Conservation (phyloP, 2,329 filamentous ascomycete genomes). For the Calycina herbarum region DNA sequence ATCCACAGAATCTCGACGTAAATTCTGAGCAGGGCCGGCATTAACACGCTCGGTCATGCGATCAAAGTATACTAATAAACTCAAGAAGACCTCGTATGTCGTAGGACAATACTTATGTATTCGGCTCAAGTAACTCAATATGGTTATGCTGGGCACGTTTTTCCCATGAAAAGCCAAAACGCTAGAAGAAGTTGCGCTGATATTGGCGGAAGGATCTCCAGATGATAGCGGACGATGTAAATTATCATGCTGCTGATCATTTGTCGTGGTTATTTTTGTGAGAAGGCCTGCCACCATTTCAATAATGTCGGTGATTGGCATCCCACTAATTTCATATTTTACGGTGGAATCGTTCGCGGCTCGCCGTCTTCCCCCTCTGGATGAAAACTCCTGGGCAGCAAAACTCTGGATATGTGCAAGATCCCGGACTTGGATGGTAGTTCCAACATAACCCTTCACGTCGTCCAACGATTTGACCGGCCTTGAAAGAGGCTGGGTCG, state of each 20-base stretch:
- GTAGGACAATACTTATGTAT: conserved; percentile 99
- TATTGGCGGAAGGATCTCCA: conserved; percentile 52
- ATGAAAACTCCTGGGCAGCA: conserved; percentile 73
- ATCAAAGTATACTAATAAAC: conserved; percentile 94
- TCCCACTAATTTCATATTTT: conserved; percentile 92
- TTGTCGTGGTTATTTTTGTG: conserved; percentile 96
- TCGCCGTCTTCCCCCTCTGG: conserved; percentile 53
- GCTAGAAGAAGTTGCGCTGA: conserved; percentile 64
- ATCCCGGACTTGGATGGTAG: conserved; percentile 77
- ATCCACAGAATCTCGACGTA: conserved; percentile 43
- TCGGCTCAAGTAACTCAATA: conserved; percentile 89
- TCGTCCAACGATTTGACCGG: conserved; percentile 38
- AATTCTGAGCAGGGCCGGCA: conserved; percentile 70
- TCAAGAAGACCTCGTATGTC: conserved; percentile 96
- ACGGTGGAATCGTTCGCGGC: conserved; percentile 49
- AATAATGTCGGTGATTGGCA: conserved; percentile 96
- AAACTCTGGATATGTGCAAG: conserved; percentile 89
- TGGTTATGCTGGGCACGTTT: conserved; percentile 95
- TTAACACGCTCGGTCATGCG: conserved; percentile 98
- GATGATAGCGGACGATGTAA: conserved; percentile 72
- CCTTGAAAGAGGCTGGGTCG: conserved; percentile 29
- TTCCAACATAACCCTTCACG: conserved; percentile 39
- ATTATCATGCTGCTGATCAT: conserved; percentile 91
- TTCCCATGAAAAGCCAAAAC: conserved; percentile 97
- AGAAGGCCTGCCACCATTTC: conserved; percentile 97